phyloP scores from a whole-genome alignment of 2,329 filamentous ascomycete species.

The Nothophaeocryptopus gaeumannii region DNA sequence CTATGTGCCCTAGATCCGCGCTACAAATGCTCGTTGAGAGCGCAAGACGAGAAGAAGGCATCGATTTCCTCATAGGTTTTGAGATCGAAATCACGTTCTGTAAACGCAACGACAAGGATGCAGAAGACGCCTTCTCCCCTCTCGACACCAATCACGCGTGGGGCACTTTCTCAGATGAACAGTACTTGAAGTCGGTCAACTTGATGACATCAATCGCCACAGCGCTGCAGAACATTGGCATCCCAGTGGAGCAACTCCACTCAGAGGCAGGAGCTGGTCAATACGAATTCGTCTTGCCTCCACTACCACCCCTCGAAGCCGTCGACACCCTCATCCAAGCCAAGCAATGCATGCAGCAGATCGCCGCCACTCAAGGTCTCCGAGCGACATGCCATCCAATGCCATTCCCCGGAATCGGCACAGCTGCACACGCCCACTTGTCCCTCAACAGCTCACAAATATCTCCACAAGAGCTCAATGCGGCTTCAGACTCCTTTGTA shows the following conservation, averaged over 20 bases:
- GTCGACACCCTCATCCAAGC: conserved; percentile 70
- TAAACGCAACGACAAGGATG: not conserved
- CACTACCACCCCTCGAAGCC: conserved; percentile 61
- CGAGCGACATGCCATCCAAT: conserved; percentile 73
- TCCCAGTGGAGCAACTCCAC: conserved; percentile 70
- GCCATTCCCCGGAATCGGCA: conserved; percentile 61
- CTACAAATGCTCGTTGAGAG: conserved; percentile 50
- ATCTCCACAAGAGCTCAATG: conserved; percentile 22
- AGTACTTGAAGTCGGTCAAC: conserved; percentile 55
- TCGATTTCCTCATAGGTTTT: conserved; percentile 69
- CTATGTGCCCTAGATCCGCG: conserved; percentile 58
- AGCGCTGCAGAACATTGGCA: conserved; percentile 58
- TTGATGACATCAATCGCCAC: conserved; percentile 66
- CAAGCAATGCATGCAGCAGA: conserved; percentile 64
- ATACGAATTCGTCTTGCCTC: conserved; percentile 72
- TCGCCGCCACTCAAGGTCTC: conserved; percentile 61
- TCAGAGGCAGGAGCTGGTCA: conserved; percentile 71
- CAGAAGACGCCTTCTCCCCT: conserved; percentile 37
- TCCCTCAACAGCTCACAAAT: conserved; percentile 53
- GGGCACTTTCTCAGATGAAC: conserved; percentile 63
- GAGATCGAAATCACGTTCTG: conserved; percentile 79
- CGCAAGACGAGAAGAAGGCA: conserved; percentile 50
- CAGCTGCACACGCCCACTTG: conserved; percentile 67
- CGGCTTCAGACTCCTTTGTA: conserved; percentile 62
- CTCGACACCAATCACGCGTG: conserved; percentile 66